phyloP scores from a whole-genome alignment of 2,329 filamentous ascomycete genomes.

The Penicillium sumatraense region DNA sequence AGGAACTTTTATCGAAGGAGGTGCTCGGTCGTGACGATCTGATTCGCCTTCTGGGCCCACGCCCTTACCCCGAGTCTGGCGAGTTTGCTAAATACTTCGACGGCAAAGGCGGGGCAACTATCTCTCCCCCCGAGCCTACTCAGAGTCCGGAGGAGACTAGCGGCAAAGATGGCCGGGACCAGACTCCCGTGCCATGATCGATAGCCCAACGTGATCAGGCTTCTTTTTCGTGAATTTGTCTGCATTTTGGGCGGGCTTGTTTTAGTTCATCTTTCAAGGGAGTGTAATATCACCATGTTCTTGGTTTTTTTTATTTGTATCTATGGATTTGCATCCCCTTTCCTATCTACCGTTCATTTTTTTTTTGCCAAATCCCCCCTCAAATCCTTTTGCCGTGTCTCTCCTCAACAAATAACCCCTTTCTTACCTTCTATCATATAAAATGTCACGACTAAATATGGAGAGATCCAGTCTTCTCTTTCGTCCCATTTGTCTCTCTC shows the following conservation, averaged over 20 bases:
- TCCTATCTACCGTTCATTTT: conserved; percentile 13
- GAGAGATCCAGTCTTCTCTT: conserved; percentile 21
- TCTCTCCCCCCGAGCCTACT: conserved; percentile 54
- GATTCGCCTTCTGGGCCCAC: conserved; percentile 80
- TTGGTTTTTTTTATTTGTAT: conserved; percentile 26
- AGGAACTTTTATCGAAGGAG: conserved; percentile 92
- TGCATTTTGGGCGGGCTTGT: conserved; percentile 29
- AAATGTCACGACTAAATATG: conserved; percentile 33
- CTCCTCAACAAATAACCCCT: conserved; percentile 15
- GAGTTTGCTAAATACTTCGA: conserved; percentile 96
- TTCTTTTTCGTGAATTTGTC: conserved; percentile 25
- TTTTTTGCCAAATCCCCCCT: conserved; percentile 24
- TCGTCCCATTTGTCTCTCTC: neutral
- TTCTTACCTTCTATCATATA: conserved; percentile 20
- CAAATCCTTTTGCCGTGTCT: conserved; percentile 16
- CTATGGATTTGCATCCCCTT: conserved; percentile 29
- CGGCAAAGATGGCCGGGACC: conserved; percentile 42
- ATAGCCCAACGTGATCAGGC: conserved; percentile 12
- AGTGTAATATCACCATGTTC: conserved; percentile 33
- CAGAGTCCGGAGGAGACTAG: conserved; percentile 50
- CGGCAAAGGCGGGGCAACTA: conserved; percentile 55
- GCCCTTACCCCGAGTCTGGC: conserved; percentile 81
- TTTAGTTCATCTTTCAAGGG: conserved; percentile 14
- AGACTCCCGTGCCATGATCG: conserved; percentile 36
- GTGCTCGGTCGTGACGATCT: conserved; percentile 90